Evolutionary conservation across 2,329 filamentous ascomycete species (phyloP).

Genomic region (Hypoxylon sp.): DNA sequence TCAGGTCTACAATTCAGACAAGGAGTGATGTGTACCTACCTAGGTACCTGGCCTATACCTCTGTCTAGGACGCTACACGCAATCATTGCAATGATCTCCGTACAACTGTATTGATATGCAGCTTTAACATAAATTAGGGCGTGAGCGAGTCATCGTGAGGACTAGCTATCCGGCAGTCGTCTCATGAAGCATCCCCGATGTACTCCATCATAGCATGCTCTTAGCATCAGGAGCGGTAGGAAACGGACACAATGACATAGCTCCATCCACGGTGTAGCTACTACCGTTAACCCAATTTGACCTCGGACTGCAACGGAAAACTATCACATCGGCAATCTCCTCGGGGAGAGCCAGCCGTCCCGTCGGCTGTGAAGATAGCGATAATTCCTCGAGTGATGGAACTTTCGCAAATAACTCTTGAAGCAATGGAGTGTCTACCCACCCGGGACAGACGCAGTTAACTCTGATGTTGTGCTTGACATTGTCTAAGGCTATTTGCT

Average conservation of each 20-base stretch:
- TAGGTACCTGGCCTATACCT: too few species aligned
- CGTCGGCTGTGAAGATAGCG: constrained; percentile 5
- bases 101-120: too few species aligned
- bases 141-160: background rate
- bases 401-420: background rate
- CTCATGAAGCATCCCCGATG: too few species aligned
- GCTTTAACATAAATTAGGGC: background rate
- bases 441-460: constrained; percentile 41
- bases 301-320: constrained; percentile 34
- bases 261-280: background rate
- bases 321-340: constrained; percentile 34
- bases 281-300: constrained; percentile 11
- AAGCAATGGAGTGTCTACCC: constrained; percentile 35
- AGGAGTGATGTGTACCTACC: too few species aligned
- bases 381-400: background rate
- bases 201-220: background rate
- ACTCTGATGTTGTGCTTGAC: constrained; percentile 31
- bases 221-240: background rate
- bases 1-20: too few species aligned
- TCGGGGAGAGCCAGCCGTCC: constrained; percentile 33
- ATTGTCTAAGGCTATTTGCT: constrained; percentile 34
- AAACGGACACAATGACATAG: background rate
- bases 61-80: too few species aligned
- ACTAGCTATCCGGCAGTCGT: background rate
- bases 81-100: too few species aligned